Conservation (phyloP, 768 basidiomycete genomes). For the Lyophyllum atratum region DNA sequence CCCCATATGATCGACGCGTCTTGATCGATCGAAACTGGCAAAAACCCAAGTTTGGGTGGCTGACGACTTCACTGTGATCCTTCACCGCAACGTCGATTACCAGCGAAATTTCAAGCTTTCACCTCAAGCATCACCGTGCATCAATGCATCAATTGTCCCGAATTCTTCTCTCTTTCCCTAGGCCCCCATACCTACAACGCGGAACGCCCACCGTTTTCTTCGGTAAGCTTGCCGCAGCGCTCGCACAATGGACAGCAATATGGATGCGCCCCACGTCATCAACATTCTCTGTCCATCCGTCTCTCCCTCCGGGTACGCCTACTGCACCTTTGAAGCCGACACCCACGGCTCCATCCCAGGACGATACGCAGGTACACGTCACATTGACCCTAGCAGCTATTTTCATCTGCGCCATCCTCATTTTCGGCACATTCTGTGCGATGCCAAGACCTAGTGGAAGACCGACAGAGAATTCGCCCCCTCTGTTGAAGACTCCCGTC, state of each 20-base stretch:
- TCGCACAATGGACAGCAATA: neutral
- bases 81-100: neutral
- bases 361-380: neutral
- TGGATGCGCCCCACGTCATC: neutral
- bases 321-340: neutral
- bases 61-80: neutral
- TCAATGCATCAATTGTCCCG: neutral
- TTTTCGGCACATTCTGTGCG: neutral
- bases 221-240: neutral
- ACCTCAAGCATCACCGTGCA: neutral
- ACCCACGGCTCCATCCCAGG: neutral
- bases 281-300: neutral
- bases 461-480: neutral
- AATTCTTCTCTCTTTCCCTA: neutral
- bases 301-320: neutral
- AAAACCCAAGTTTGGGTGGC: neutral
- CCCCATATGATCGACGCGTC: no score
- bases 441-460: neutral
- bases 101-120: neutral
- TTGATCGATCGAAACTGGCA: no score
- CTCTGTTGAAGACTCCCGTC: neutral
- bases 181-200: neutral
- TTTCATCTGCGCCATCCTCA: neutral
- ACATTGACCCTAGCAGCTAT: neutral
- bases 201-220: neutral